A percentile compares a stretch with the other conserved stretches of the same genome.
Conservation (phyloP, 352 stramenopile genomes). For the Phytophthora aleatoria region DNA sequence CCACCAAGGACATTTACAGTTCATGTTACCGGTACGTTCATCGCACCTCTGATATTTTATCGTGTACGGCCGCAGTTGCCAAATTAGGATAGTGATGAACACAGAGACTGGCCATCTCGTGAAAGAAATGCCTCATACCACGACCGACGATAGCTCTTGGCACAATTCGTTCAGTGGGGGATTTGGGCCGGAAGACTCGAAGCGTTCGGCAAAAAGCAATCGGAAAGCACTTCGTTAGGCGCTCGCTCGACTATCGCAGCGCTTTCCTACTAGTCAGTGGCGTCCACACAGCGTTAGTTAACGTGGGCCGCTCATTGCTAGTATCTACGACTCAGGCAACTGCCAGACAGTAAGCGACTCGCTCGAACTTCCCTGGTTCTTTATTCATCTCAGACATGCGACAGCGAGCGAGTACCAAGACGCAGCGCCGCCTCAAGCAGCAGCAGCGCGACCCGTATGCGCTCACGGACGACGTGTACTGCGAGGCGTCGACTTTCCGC, state of each 20-base stretch:
- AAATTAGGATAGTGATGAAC: conserved; percentile 4
- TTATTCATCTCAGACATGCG: conserved; percentile 20
- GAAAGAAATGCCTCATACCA: conserved; percentile 21
- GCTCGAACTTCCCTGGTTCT: neutral
- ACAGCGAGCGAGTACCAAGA: conserved; percentile 41
- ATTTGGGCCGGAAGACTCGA: conserved; percentile 27
- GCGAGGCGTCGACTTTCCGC: conserved; percentile 35
- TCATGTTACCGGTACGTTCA: too few species aligned
- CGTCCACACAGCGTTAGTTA: conserved; percentile 13
- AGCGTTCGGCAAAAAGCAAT: conserved; percentile 18
- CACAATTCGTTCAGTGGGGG: conserved; percentile 30
- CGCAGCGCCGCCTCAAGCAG: conserved; percentile 36
- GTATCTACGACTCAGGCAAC: conserved; percentile 17
- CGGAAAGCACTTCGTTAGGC: conserved; percentile 16
- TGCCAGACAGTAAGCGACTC: conserved; percentile 12
- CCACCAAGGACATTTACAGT: too few species aligned
- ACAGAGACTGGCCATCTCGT: conserved; percentile 15
- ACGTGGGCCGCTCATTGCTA: conserved; percentile 22
- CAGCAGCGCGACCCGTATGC: conserved; percentile 37
- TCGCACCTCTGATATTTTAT: neutral
- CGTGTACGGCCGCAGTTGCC: neutral
- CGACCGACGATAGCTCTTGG: conserved; percentile 34
- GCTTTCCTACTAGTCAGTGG: conserved; percentile 34
- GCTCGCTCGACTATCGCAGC: conserved; percentile 16
- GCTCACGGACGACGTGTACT: conserved; percentile 33